These are phyloP conservation scores for Aspergillus quadricinctus DNA, from an alignment of 2,329 filamentous ascomycete genomes.

Conservation along the genomic window DNA sequence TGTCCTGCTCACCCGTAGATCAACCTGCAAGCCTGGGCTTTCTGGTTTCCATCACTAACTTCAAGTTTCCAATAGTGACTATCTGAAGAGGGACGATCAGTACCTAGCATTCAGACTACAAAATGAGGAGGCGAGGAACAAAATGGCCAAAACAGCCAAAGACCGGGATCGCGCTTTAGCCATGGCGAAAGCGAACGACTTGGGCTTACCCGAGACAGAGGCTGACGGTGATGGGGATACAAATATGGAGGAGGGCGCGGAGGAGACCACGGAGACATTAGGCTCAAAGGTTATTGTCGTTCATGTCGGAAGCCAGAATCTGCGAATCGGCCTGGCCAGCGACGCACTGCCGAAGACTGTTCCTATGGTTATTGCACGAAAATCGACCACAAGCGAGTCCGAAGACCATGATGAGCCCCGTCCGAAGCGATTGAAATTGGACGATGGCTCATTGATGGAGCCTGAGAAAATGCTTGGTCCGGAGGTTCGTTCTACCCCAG, in stretches of 20 bases:
- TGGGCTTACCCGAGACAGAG: constrained; percentile 50
- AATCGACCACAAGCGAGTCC: constrained; percentile 72
- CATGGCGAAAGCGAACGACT: constrained; percentile 64
- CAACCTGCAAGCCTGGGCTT: neutral
- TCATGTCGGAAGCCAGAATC: constrained; percentile 90
- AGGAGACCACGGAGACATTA: constrained; percentile 58
- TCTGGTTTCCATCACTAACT: constrained; percentile 8
- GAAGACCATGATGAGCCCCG: constrained; percentile 77
- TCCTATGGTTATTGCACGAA: constrained; percentile 85
- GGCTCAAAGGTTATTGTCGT: constrained; percentile 92
- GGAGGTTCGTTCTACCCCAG: constrained; percentile 53
- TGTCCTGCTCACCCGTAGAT: constrained; percentile 26
- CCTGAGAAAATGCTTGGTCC: constrained; percentile 83
- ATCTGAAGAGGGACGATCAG: constrained; percentile 97
- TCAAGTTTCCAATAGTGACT: constrained; percentile 60
- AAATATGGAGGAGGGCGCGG: constrained; percentile 54
- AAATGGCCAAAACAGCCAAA: constrained; percentile 78
- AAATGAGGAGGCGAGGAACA: constrained; percentile 78
- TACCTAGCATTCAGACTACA: constrained; percentile 83
- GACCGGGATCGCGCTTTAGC: constrained; percentile 83
- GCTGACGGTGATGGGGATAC: constrained; percentile 46
- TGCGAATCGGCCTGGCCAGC: constrained; percentile 91
- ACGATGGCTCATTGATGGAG: constrained; percentile 47
- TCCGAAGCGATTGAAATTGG: constrained; percentile 60
- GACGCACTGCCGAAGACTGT: constrained; percentile 92